Percentiles rank a stretch among this genome's conserved stretches.
Evolutionary conservation across 495 filamentous ascomycete genomes (phyloP).

Genomic region (Talaromyces wortmannii): DNA sequence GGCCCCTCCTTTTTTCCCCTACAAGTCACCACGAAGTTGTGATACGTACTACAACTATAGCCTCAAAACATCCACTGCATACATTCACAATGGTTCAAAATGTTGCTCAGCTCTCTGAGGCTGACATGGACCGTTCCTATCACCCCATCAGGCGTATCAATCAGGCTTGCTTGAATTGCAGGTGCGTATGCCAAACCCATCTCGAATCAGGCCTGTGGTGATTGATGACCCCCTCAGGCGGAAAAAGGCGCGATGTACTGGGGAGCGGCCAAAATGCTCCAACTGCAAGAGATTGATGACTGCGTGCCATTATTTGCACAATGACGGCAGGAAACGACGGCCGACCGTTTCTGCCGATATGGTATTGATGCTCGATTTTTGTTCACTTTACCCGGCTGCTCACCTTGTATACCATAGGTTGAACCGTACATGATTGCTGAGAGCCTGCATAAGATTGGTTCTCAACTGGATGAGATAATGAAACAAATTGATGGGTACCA

Average conservation of each 20-base stretch:
- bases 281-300: neutral
- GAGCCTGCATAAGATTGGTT: neutral
- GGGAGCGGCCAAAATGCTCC: neutral
- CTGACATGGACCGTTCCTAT: neutral
- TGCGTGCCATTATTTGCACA: neutral
- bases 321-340: neutral
- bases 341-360: neutral
- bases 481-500: neutral
- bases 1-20: too few species aligned
- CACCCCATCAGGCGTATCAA: neutral
- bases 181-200: neutral
- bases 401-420: neutral
- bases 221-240: neutral
- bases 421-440: conserved; percentile 1
- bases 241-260: neutral
- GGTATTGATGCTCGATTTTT: neutral
- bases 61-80: neutral
- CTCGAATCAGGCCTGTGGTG: neutral
- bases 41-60: too few species aligned
- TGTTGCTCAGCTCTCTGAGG: neutral
- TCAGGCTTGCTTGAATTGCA: conserved; percentile 1
- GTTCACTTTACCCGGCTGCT: neutral
- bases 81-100: neutral
- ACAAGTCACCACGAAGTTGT: too few species aligned
- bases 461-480: neutral